Base-by-base conservation (phyloP, 2,329 filamentous ascomycete genomes). In the Fusarium albosuccineum region DNA sequence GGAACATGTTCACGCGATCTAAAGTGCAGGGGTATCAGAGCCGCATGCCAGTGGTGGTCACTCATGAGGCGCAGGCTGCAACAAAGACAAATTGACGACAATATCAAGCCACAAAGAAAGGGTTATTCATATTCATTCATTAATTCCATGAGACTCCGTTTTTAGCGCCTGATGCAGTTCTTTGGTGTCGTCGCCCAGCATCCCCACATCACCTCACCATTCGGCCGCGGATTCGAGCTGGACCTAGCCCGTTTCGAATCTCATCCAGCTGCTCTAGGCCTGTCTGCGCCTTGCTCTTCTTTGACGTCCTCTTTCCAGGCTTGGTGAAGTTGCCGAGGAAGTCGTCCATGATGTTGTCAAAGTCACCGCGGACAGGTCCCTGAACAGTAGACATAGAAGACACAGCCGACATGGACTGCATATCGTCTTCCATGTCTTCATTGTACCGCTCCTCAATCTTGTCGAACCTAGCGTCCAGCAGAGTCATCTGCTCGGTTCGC, bases 251-350 rank as follows among this genome's bases (percentile, higher is more conserved):
- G 67, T 87, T 86, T 54, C 96, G 86, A 52, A 99, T 91, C 80
- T 98, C 95, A 69, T 98, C 96, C 62, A 98, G 83, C 82, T 98
- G 93, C 79, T 92, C 90, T 68, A 97, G 85, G 1, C 96, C 96
- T 62, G 87, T 92, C 76, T 92, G 91, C 68, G 91, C 89, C 75
- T 91, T 92, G 16, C 91, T 91, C 80, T 94, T 93, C 82, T 94
- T 95, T 17, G 93, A 87, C 10, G 85, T 83, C 77, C 89, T 90
- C 81, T 93, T 94, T 2, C 91, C 91, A 26, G 86, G 86, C 79
- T 89, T 90, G 9, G 87, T 87, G 75, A 92, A 91, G 34, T 84
- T 89, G 9, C 89, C 92, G 27, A 98, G 81, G 80, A 99, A 99
- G 58, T 97, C 94, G 75, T 98, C 95, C 84, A 99, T 89, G 76